Base-by-base conservation (phyloP, 495 filamentous ascomycete genomes). In the Aspergillus wentii region DNA sequence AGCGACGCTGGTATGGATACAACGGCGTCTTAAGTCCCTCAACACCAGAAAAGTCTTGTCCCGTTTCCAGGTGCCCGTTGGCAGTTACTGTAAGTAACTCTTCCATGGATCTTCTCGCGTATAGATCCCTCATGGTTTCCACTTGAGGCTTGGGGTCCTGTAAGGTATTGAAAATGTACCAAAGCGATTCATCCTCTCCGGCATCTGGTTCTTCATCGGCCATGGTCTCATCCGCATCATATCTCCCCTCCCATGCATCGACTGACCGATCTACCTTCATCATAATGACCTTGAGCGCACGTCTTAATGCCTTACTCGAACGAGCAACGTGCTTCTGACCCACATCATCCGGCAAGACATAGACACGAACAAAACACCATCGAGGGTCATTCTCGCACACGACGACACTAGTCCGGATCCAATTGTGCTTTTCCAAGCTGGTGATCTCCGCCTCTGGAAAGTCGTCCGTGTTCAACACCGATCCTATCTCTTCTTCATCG, bases 101-200 rank as follows among this genome's bases (percentile, higher is more conserved):
- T 30, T 76, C 54, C 60, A 91, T 82, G 0, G 83, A 78, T 8
- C 73, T 61, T 19, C 63, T 70, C 0, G 74, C 68, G 44, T 83
- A 75, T 3, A 51, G 54, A 44, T 86, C 76, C 1, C 52, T 39
- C 17, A 89, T 68, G 0, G 38, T 34, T 5, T 76, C 60, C 3
- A 74, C 64, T 0, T 46, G 44, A 6, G 88, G 85, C 2, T 69
- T 50, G 1, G 91, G 91, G 8, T 88, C 80, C 8, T 83, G 71
- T 7, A 95, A 62, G 3, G 72, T 86, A 62, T 96, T 97, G 66
- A 94, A 97, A 44, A 95, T 76, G 41, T 86, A 79, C 48, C 89
- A 85, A 0, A 96, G 59, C 0, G 86, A 87, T 9, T 76, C 60
- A 25, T 79, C 64, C 5, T 82, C 68, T 1, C 39, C 39, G 5